Base-by-base conservation (phyloP, 495 filamentous ascomycete genomes). In the Penicillium parvum region DNA sequence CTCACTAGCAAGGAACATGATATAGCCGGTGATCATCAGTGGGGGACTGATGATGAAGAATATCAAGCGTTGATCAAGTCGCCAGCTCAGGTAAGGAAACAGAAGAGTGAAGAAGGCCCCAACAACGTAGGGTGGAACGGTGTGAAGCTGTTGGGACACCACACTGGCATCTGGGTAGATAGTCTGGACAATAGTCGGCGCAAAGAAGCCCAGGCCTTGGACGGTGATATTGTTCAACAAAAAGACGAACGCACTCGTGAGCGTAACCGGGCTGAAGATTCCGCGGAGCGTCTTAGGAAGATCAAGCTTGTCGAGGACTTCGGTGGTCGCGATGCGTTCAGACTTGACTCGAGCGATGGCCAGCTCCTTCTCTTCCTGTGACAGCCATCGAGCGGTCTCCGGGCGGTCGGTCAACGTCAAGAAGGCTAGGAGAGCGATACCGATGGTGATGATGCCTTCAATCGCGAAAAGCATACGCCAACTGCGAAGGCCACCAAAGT, bases 381-480 rank as follows among this genome's bases (percentile, higher is more conserved):
- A 77, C 5, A 90, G 63, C 66, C 86, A 88, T 16, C 60, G 62
- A 0, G 84, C 83, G 3, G 75, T 80, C 20, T 76, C 76, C 0
- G 86, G 81, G 2, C 74, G 72, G 55, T 89, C 83, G 1, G 86
- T 86, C 43, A 89, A 64, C 9, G 73, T 73, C 28, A 77, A 71
- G 32, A 71, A 90, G 1, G 74, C 70, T 11, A 81, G 45, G 3
- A 81, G 32, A 1, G 75, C 78, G 2, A 85, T 63, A 3, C 79
- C 38, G 41, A 86, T 70, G 0, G 77, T 82, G 22, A 87, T 82
- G 6, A 88, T 63, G 1, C 86, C 86, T 55, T 91, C 86, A 17
- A 87, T 81, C 7, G 86, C 71, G 57, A 90, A 90, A 16, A 91
- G 71, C 22, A 89, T 73, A 9, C 83, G 70, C 86, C 86, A 90